Evolutionary conservation across 2,329 filamentous ascomycete genomes (phyloP).

Genomic region (Elsinoe batatas): DNA sequence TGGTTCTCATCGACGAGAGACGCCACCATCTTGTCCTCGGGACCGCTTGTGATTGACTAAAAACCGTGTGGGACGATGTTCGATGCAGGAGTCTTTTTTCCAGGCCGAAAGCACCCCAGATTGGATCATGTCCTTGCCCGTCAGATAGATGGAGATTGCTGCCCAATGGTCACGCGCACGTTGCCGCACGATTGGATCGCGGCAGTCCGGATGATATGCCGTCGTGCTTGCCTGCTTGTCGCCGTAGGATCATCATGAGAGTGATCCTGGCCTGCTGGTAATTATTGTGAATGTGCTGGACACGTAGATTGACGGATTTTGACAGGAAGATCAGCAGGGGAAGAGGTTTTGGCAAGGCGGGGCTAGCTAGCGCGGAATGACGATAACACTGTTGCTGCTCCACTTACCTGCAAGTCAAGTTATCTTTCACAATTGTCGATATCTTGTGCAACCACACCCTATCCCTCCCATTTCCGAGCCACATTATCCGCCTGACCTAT

Average conservation of each 20-base stretch:
- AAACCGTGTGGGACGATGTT: background rate
- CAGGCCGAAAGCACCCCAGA: background rate
- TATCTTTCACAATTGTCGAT: background rate
- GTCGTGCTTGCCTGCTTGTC: background rate
- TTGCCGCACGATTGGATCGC: conserved; percentile 11
- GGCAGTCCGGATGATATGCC: background rate
- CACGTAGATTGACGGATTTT: background rate
- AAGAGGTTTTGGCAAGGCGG: background rate
- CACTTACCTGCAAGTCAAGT: background rate
- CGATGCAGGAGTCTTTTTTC: background rate
- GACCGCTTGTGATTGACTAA: background rate
- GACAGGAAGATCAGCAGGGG: conserved; percentile 8
- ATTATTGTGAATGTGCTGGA: background rate
- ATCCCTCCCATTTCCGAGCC: background rate
- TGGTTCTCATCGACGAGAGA: background rate
- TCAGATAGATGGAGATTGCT: background rate
- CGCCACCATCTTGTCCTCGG: conserved; percentile 6
- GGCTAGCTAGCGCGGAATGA: conserved; percentile 10
- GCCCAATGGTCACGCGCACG: conserved; percentile 11
- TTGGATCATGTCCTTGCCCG: background rate
- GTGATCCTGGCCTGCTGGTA: background rate
- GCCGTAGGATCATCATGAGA: background rate
- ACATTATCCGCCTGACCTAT: conserved; percentile 6
- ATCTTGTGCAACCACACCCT: conserved; percentile 7
- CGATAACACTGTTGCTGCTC: background rate